Percentiles rank a stretch among this genome's conserved stretches.
phyloP scores from a whole-genome alignment of 2,329 filamentous ascomycete species.

The Colletotrichum zoysiae region DNA sequence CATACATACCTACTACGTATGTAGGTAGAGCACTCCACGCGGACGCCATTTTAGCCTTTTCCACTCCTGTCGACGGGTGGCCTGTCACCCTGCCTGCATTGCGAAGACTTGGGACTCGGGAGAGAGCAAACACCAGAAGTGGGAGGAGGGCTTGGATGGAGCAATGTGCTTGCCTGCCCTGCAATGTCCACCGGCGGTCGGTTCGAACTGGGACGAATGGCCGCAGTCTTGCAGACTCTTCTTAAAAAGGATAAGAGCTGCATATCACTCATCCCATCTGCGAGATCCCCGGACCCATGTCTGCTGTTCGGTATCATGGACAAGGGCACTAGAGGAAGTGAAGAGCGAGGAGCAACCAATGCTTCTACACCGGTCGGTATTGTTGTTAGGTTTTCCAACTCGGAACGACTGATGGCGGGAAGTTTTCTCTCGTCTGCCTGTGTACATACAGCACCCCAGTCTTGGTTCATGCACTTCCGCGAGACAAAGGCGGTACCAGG shows the following conservation, averaged over 20 bases:
- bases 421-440: neutral
- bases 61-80: conserved; percentile 30
- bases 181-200: conserved; percentile 29
- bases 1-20: neutral
- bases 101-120: neutral
- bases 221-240: conserved; percentile 43
- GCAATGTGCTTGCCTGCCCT: conserved; percentile 23
- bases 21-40: conserved; percentile 20
- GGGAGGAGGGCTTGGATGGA: conserved; percentile 26
- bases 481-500: neutral
- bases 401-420: conserved; percentile 18
- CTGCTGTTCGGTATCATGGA: conserved; percentile 29
- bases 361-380: neutral
- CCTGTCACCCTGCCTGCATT: neutral
- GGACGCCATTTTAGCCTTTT: conserved; percentile 39
- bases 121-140: conserved; percentile 20
- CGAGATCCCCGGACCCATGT: conserved; percentile 32
- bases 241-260: conserved; percentile 38
- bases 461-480: neutral
- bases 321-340: conserved; percentile 18
- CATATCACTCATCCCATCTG: conserved; percentile 24
- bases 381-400: conserved; percentile 19
- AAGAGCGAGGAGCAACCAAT: conserved; percentile 14
- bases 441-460: neutral
- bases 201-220: conserved; percentile 28